Base-by-base conservation (phyloP, 768 basidiomycete genomes). In the Boletellus emodensis region DNA sequence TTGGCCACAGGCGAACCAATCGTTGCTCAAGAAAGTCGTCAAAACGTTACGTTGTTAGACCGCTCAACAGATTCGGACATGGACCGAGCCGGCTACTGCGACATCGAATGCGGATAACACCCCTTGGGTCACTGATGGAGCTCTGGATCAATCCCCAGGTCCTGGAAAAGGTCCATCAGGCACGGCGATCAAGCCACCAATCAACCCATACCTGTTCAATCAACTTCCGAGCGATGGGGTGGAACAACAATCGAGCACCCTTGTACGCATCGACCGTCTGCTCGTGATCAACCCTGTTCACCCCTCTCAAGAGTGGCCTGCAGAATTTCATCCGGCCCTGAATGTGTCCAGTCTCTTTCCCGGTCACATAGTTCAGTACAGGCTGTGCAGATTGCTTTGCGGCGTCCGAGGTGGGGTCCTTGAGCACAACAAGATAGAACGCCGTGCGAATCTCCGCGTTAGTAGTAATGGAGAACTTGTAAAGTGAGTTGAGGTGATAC, bases 291-390 rank as follows among this genome's bases (percentile, higher is more conserved):
- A 73, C 74, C 53, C 65, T 67, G 57, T 63, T 58, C 30, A 68
- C 60, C 6, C 66, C 73, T 49, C 69, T 68, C 58, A 81, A 78
- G 15, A 71, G 54, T 3, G 79, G 75, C 44, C 79, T 58, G 60
- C 79, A 80, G 63, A 78, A 80, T 57, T 81, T 81, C 78, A 80
- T 80, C 50, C 79, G 69, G 7, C 78, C 78, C 46, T 76, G 76
- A 36, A 80, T 61, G 39, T 74, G 52, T 15, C 73, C 70, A 12
- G 68, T 69, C 37, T 70, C 68, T 15, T 57, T 64, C 10, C 75
- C 78, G 9, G 68, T 65, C 28, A 79, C 71, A 79, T 79, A 81
- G 39, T 72, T 65, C 0, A 72, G 70, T 3, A 76, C 78, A 1
- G 62, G 54, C n/a, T 58, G 56, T 6, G 67, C 67, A 38, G 65